Percentiles rank a stretch among this genome's conserved stretches.
phyloP scores from a whole-genome alignment of 2,329 filamentous ascomycete genomes.

The Paecilomyces sp. region DNA sequence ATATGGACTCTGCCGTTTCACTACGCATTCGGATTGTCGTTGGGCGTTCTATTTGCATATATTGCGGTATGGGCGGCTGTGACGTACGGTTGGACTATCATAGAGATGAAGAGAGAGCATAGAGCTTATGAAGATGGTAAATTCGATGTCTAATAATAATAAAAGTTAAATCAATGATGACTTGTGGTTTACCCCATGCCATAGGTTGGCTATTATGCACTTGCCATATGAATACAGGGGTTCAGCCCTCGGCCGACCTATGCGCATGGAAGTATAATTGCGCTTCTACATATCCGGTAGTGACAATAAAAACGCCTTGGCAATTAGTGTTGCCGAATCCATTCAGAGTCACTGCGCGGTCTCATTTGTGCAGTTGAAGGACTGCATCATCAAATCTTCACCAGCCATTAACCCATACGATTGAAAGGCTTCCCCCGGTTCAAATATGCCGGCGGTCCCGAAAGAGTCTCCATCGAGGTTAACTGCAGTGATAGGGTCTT shows the following conservation, averaged over 20 bases:
- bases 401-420: no score
- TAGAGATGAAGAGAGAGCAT: neutral
- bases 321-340: neutral
- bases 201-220: neutral
- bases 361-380: no score
- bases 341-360: no score
- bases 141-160: neutral
- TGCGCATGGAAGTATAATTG: neutral
- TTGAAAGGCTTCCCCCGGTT: no score
- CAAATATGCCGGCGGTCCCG: no score
- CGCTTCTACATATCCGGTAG: neutral
- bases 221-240: neutral
- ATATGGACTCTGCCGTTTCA: neutral
- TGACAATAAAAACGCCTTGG: neutral
- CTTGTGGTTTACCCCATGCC: neutral
- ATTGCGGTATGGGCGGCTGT: neutral
- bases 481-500: no score
- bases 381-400: no score
- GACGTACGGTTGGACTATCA: neutral
- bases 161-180: neutral
- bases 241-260: neutral
- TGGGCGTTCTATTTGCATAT: slow-evolving; percentile 2
- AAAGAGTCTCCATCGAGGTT: no score
- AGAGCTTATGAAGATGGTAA: neutral
- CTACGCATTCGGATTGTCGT: slow-evolving; percentile 1